These are phyloP conservation scores for Starmerella cellae DNA, from an alignment of 805 yeast genomes.

Conservation along the genomic window DNA sequence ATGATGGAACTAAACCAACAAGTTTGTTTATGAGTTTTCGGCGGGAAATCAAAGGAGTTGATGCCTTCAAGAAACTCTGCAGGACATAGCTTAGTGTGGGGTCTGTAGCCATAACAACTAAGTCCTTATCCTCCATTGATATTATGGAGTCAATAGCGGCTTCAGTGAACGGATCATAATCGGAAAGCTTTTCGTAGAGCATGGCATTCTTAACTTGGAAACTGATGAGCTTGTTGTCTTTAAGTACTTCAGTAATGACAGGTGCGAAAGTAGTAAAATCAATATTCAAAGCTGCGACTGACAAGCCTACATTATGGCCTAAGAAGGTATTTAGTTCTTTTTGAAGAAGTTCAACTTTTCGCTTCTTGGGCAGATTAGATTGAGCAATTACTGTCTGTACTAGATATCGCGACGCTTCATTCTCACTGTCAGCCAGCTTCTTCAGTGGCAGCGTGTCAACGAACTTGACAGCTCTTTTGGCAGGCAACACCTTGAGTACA, in stretches of 20 bases:
- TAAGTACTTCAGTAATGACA: constrained; percentile 10
- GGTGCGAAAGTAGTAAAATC: constrained; percentile 19
- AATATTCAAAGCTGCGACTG: constrained; percentile 6
- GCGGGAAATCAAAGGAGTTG: constrained; percentile 41
- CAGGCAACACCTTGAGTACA: constrained; percentile 49
- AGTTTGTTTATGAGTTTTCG: constrained; percentile 57
- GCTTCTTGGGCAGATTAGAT: constrained; percentile 13
- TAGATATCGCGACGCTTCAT: constrained; percentile 55
- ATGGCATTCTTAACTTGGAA: constrained; percentile 14
- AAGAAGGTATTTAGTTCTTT: constrained; percentile 1
- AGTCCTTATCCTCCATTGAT: constrained; percentile 38
- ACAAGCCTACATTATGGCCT: neutral
- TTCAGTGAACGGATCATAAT: constrained; percentile 47
- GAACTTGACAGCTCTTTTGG: constrained; percentile 56
- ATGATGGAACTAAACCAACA: constrained; percentile 38
- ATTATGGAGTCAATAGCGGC: constrained; percentile 33
- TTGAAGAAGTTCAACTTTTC: constrained; percentile 9
- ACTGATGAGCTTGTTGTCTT: constrained; percentile 9
- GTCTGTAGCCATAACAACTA: constrained; percentile 67
- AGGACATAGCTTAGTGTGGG: constrained; percentile 86
- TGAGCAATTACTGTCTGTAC: constrained; percentile 49
- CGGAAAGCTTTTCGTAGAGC: constrained; percentile 59
- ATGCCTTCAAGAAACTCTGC: constrained; percentile 44
- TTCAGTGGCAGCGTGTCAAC: constrained; percentile 51
- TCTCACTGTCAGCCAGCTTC: constrained; percentile 64